Evolutionary conservation across 495 filamentous ascomycete species (phyloP), one percentile per base, ranked within the genome.

Genomic region (Neurospora pannonica): DNA sequence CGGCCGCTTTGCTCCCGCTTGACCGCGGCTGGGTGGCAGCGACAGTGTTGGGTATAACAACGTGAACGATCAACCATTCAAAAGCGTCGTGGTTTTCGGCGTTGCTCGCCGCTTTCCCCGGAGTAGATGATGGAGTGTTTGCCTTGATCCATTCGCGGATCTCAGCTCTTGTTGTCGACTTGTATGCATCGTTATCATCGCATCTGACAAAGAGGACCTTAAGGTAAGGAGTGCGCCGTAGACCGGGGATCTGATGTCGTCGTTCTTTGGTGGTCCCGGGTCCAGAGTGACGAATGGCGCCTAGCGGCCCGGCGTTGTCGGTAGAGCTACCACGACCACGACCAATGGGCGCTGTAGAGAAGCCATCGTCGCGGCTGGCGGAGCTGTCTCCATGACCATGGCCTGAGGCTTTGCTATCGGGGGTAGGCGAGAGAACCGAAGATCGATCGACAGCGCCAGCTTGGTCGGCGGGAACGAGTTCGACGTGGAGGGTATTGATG

Each of bases 111-210:
- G 83, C 82, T 72, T 85, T 85, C 24, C 80, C 80, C 77, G 91
- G 91, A 1, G 28, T 67, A 39, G 87, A 86, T 1, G 83, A 78
- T 0, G 84, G 78, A 0, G 92, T 91, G 75, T 97, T 89, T 9
- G 87, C 83, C 79, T 94, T 94, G 74, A 99, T 90, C 96, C 96
- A 99, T 73, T 98, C 96, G 62, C 94, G 88, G 42, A 98, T 84
- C 75, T 90, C 86, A 80, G 93, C 91, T 73, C 94, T 87, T 9
- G 93, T 90, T 4, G 88, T 89, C 0, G 88, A 83, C 83, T 97
- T 98, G 84, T 99, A 99, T 3, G 89, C 90, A 38, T 98, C 96
- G 76, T 94, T 95, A 79, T 99, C 96, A 83, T 97, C 94, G 81
- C 96, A 97, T 74, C 94, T 87, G 62, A 98, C 87, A 9, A 99